A percentile compares a stretch with the other conserved stretches of the same genome.
phyloP scores from a whole-genome alignment of 1,139 yeast genomes.

The Yamadazyma atlantica region DNA sequence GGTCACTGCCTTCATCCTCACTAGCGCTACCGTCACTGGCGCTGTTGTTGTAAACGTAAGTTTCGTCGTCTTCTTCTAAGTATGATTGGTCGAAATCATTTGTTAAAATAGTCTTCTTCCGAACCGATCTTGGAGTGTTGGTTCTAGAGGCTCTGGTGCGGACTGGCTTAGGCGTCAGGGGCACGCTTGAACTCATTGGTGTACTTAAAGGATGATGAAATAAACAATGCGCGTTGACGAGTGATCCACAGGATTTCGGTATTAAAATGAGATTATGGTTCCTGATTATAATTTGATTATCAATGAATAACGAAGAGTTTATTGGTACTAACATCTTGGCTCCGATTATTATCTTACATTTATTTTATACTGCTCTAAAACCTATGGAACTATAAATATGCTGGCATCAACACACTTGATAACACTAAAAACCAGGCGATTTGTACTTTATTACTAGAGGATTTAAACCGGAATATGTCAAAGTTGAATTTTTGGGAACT shows the following conservation, averaged over 20 bases:
- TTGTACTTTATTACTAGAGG: conserved; percentile 5
- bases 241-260: not conserved
- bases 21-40: conserved; percentile 15
- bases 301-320: no score
- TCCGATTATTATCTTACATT: no score
- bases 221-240: not conserved
- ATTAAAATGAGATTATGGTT: not conserved
- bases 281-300: no score
- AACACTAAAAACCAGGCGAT: conserved; percentile 1
- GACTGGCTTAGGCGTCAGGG: conserved; percentile 13
- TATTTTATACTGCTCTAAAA: no score
- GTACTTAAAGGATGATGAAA: no score
- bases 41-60: conserved; percentile 31
- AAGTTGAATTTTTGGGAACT: conserved; percentile 2
- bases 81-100: conserved; percentile 29
- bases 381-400: no score
- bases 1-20: conserved; percentile 11
- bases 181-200: conserved; percentile 3
- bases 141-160: conserved; percentile 4
- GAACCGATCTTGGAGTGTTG: conserved; percentile 2
- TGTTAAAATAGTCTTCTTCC: conserved; percentile 22
- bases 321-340: no score
- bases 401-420: not conserved
- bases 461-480: conserved; percentile 7
- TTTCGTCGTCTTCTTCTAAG: conserved; percentile 39